Base-by-base conservation (phyloP, 164 flowering plant species). In the Nymphaea colorata region DNA sequence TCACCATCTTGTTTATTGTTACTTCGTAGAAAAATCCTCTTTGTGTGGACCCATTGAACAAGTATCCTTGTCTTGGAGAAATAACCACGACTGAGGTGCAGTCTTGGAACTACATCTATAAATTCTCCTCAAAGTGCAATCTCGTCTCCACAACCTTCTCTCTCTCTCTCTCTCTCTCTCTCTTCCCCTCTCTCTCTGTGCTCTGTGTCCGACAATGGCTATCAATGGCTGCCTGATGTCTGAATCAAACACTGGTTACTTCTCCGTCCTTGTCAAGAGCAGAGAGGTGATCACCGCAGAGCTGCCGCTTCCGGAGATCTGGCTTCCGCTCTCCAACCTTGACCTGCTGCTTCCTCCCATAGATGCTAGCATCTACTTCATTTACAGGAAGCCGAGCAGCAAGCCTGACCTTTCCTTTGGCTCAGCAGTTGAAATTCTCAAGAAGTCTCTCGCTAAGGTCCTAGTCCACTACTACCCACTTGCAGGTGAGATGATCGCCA, bases 271-370 rank as follows among this genome's bases (percentile, higher is more conserved):
- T 8, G 57, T 51, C 8, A 15, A 51, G 14, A 51, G 57, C 57
- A 51, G 57, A 51, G 57, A 51, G 57, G 57, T 51, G 57, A 51
- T 83, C 60, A 71, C 78, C 4, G 73, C 86, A 18, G 71, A 57
- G 43, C 53, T 81, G 65, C 82, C 86, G 1, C 8, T 78, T 67
- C 84, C 76, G 17, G 83, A 79, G 36, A 78, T 71, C 53, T 70
- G 80, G 79, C 74, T 83, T 25, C 82, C 83, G 0, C 76, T 77
- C 16, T 83, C 87, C 3, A 84, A 84, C 70, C 81, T 84, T 14
- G 87, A 84, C 68, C 47, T 82, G 69, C 64, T 82, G 4, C 67
- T 84, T 15, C 87, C 87, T 3, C 79, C 82, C 0, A 16, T 82
- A 2, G 82, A 84, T 44, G 76, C 80, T 2, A 68, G 78, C 3